Evolutionary conservation across 352 stramenopile species (phyloP), one percentile per base, ranked within the genome.

Genomic region (Phytopythium montanum): DNA sequence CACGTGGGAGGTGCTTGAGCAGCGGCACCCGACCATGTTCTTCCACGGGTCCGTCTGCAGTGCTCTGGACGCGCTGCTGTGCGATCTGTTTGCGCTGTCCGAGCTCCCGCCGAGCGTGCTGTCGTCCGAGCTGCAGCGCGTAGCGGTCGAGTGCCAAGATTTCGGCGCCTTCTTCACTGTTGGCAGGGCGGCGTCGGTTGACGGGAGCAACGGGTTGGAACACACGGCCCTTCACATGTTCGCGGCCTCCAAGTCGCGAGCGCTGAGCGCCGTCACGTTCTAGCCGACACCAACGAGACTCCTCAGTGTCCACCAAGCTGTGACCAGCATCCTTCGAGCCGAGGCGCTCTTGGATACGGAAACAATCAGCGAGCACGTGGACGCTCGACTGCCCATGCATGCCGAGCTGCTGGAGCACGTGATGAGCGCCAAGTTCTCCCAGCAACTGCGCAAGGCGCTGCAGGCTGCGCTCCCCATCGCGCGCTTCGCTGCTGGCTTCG

Each of bases 41-140:
- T 76, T 79, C 39, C 58, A 79, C 26, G 71, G 71, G 29, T 79
- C 68, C 29, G 53, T 76, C 54, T 57, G 62, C 44, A 54, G 68
- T n/a, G 65, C 65, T 1, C 60, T 79, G 23, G 42, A 64, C 9
- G 25, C 59, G 19, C 28, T 79, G 21, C 34, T 75, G 29, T 46
- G 33, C 7, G 56, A 73, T 12, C 42, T 79, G 50, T 76, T 79
- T 38, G 53, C 45, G 6, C 46, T 25, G 1, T 25, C 36, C 0
- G 53, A 59, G 18, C 21, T 28, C 19, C 23, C 34, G 6, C 8
- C 36, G 10, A 59, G 38, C 25, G 2, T 38, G 36, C 8, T 59
- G 36, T 29, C 29, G 33, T 55, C 62, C 33, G 68, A 76, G 16
- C 54, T 79, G 28, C 71, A 76, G 50, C 62, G 73, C 18, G 75